phyloP scores from a whole-genome alignment of 768 basidiomycete species.

The Amyloporia xantha region DNA sequence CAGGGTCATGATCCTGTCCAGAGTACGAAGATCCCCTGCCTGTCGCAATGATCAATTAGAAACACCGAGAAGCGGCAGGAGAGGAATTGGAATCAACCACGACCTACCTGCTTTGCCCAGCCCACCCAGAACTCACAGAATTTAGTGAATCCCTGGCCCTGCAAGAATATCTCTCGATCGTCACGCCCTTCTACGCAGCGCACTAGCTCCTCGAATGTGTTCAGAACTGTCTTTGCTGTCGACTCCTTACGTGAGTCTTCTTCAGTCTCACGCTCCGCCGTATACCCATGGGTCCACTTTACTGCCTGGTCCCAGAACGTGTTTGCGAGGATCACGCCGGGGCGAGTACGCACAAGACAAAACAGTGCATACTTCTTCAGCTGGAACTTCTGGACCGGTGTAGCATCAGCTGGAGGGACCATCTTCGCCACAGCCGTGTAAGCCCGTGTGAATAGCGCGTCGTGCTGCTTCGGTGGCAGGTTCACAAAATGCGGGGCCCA shows the following conservation, averaged over 20 bases:
- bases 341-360: conserved; percentile 39
- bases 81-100: neutral
- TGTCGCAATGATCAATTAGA: neutral
- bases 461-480: conserved; percentile 47
- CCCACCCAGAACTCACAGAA: conserved; percentile 71
- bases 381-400: conserved; percentile 25
- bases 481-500: conserved; percentile 44
- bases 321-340: conserved; percentile 40
- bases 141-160: conserved; percentile 46
- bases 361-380: conserved; percentile 41
- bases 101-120: conserved; percentile 56
- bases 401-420: conserved; percentile 23
- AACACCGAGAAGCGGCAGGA: no score
- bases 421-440: conserved; percentile 46
- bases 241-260: neutral
- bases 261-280: neutral
- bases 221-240: conserved; percentile 28
- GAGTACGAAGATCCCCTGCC: conserved; percentile 18
- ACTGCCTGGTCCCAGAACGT: conserved; percentile 68
- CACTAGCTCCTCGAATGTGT: conserved; percentile 40
- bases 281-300: conserved; percentile 33
- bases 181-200: conserved; percentile 25
- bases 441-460: conserved; percentile 50
- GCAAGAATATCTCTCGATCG: conserved; percentile 35
- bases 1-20: conserved; percentile 42